These are phyloP conservation scores for Encephalitozoon cuniculi DNA, from an alignment of 371 early-diverging fungal species.

Conservation along the genomic window DNA sequence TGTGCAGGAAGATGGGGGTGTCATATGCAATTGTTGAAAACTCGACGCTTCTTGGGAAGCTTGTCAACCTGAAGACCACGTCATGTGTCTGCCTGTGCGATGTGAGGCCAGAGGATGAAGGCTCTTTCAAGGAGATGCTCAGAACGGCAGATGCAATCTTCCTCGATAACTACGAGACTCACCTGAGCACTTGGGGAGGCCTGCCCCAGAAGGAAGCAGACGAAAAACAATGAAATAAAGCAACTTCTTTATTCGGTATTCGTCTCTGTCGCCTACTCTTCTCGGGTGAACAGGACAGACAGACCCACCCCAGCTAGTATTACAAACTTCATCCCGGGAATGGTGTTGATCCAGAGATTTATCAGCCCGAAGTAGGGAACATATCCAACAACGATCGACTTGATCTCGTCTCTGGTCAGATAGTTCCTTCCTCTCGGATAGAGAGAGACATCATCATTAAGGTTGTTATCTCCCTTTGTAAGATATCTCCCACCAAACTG, in stretches of 20 bases:
- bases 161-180: slow-evolving; percentile 49
- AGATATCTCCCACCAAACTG: slow-evolving; percentile 62
- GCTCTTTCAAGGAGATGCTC: slow-evolving; percentile 29
- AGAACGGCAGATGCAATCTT: slow-evolving; percentile 52
- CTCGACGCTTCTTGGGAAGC: slow-evolving; percentile 87
- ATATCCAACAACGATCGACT: slow-evolving; percentile 52
- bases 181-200: slow-evolving; percentile 57
- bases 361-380: slow-evolving; percentile 84
- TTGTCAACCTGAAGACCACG: slow-evolving; percentile 96
- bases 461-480: slow-evolving; percentile 97
- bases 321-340: slow-evolving; percentile 49
- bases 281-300: slow-evolving; percentile 44
- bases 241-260: not conserved
- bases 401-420: slow-evolving; percentile 48
- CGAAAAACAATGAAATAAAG: not conserved
- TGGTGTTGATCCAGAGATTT: slow-evolving; percentile 63
- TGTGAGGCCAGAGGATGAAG: slow-evolving; percentile 76
- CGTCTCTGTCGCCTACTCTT: not conserved
- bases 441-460: slow-evolving; percentile 77
- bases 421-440: slow-evolving; percentile 78
- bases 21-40: slow-evolving; percentile 96
- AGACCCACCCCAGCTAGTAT: slow-evolving; percentile 34
- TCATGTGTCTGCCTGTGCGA: slow-evolving; percentile 86
- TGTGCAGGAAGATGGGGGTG: slow-evolving; percentile 99
- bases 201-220: not conserved